These are phyloP conservation scores for Cryptomeria japonica DNA, from an alignment of 75 land plant genomes.

Conservation along the genomic window DNA sequence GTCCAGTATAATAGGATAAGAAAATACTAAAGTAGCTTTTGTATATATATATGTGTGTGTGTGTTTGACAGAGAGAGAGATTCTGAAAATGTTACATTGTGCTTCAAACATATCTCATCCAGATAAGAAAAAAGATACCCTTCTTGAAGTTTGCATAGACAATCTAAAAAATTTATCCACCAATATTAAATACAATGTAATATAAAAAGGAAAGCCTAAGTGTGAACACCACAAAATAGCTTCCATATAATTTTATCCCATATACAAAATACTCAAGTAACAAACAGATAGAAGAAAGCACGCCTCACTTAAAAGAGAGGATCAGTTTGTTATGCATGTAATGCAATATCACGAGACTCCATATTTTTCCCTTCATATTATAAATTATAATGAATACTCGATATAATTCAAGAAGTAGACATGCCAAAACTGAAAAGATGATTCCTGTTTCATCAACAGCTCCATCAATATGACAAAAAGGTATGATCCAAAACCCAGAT, in stretches of 20 bases:
- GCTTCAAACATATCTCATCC: neutral
- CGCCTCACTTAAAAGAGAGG: neutral
- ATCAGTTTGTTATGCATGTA: neutral
- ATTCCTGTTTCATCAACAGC: neutral
- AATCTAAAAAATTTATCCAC: neutral
- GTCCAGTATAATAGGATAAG: neutral
- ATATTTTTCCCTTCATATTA: too few species aligned
- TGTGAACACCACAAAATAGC: neutral
- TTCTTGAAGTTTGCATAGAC: neutral
- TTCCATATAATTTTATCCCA: neutral
- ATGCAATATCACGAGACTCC: too few species aligned
- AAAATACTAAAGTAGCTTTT: neutral
- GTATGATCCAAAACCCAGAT: neutral
- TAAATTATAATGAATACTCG: too few species aligned
- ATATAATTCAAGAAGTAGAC: too few species aligned
- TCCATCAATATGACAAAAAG: neutral
- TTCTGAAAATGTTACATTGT: neutral
- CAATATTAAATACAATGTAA: neutral
- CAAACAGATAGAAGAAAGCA: neutral
- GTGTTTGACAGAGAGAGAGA: too few species aligned
- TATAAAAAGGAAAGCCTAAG: neutral
- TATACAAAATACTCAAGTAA: neutral
- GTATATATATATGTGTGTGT: neutral
- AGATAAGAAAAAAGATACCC: neutral
- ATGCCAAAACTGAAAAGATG: neutral